phyloP scores from a whole-genome alignment of 2,329 filamentous ascomycete genomes.

The Helicocarpus griseus region DNA sequence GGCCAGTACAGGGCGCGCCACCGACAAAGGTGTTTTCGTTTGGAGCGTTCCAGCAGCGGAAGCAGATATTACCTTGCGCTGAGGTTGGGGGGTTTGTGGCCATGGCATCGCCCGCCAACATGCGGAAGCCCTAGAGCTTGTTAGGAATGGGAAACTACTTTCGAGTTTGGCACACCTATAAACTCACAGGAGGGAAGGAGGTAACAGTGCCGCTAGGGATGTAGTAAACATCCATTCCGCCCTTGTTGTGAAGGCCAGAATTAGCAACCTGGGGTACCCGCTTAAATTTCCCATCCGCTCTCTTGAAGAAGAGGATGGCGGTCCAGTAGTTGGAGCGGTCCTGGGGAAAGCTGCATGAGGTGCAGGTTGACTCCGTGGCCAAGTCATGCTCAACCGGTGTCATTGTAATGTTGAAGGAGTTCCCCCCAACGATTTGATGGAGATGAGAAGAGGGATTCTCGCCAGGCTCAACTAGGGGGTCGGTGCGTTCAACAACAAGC shows the following conservation, averaged over 20 bases:
- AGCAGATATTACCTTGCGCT: not conserved
- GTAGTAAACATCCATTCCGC: not conserved
- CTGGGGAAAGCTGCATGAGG: slow-evolving; percentile 36
- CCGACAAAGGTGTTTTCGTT: not conserved
- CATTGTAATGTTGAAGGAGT: slow-evolving; percentile 39
- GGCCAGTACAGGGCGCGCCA: not conserved
- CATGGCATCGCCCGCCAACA: not conserved
- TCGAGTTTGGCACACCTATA: not conserved
- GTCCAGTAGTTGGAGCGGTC: slow-evolving; percentile 42
- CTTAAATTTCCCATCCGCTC: slow-evolving; percentile 35
- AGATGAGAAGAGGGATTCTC: slow-evolving; percentile 36
- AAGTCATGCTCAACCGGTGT: slow-evolving; percentile 25
- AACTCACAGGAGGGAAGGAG: not conserved
- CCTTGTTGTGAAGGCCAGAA: not conserved
- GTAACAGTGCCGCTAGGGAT: not conserved
- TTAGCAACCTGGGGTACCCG: slow-evolving; percentile 31
- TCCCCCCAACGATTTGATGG: slow-evolving; percentile 40
- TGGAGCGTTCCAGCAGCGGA: not conserved
- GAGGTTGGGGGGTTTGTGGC: not conserved
- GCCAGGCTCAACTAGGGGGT: slow-evolving; percentile 40
- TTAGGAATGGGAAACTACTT: not conserved
- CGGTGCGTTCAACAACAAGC: slow-evolving; percentile 34
- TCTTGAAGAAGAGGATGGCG: slow-evolving; percentile 39
- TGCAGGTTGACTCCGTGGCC: slow-evolving; percentile 19
- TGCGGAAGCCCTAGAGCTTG: not conserved